Base-by-base conservation (phyloP, 1,284 basidiomycete species). In the Cutaneotrichosporon sp. region DNA sequence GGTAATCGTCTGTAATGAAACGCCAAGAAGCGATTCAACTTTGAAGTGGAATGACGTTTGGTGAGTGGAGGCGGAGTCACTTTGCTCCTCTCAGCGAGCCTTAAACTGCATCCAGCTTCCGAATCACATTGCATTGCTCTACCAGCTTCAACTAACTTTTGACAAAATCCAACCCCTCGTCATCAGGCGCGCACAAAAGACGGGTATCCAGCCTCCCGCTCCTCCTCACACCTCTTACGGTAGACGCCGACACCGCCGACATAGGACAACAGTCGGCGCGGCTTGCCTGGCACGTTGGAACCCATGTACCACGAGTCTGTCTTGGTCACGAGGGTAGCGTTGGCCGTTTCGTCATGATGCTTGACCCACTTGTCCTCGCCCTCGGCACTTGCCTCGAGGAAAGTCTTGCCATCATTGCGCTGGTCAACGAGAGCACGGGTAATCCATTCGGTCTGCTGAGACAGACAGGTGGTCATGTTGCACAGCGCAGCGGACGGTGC, bases 231-330 rank as follows among this genome's bases (percentile, higher is more conserved):
- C 61, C 63, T 62, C 34, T 49, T 36, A 9, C 62, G 50, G 50
- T 66, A 66, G 11, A 21, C 13, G 26, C 62, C 65, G 13, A 66
- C 61, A 6, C 65, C 65, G 49, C 65, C 65, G n/a, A 63, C 47
- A 59, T 66, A 66, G 14, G 60, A 61, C 13, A 63, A 26, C 32
- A 66, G 46, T 21, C 62, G 61, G n/a, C 65, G 47, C 5, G 56
- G 50, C 65, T 66, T 66, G 21, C 65, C 65, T 5, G 59, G 56
- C 13, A 66, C 59, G 52, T 66, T 66, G 11, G 58, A 61, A 36
- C 65, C 65, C 62, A 63, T 63, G 60, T 66, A 66, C 64, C 64
- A 65, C 50, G 62, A 63, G 59, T 63, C 56, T 9, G 62, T 55
- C 50, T 58, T 61, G 22, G 59, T 40, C 21, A 63, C 56, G 14